These are phyloP conservation scores for Hanseniaspora guilliermondii DNA, from an alignment of 805 yeast species.

Conservation along the genomic window DNA sequence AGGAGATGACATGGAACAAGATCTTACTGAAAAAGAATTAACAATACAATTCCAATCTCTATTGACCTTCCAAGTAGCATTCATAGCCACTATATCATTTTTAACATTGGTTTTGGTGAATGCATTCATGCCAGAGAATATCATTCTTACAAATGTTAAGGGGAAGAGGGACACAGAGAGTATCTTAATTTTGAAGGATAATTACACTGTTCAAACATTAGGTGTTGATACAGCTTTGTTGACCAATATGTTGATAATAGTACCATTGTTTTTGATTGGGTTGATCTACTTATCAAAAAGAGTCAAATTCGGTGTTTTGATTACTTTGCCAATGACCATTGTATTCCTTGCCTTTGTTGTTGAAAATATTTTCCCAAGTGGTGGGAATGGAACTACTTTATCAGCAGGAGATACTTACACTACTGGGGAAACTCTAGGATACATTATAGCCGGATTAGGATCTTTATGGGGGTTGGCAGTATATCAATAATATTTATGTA, in stretches of 20 bases:
- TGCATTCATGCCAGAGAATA: background rate
- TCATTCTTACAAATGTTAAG: background rate
- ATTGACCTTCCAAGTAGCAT: slow-evolving; percentile 8
- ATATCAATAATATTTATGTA: slow-evolving; percentile 1
- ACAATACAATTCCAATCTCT: slow-evolving; percentile 9
- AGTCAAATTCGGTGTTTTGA: slow-evolving; percentile 6
- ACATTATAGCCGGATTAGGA: slow-evolving; percentile 6
- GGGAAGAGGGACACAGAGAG: background rate
- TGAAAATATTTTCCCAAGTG: background rate
- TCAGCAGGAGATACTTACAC: slow-evolving; percentile 1
- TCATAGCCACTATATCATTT: slow-evolving; percentile 2
- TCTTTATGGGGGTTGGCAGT: slow-evolving; percentile 4
- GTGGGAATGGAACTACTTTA: background rate
- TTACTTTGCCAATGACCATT: slow-evolving; percentile 5
- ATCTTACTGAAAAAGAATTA: slow-evolving; percentile 2
- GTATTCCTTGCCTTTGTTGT: slow-evolving; percentile 1
- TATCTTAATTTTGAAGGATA: background rate
- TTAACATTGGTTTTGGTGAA: background rate
- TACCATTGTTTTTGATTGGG: slow-evolving; percentile 7
- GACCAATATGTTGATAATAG: background rate
- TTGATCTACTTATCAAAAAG: slow-evolving; percentile 4
- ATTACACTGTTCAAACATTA: background rate
- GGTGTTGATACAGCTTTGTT: slow-evolving; percentile 1
- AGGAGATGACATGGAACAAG: background rate
- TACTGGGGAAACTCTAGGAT: slow-evolving; percentile 5